Conservation (phyloP, 768 basidiomycete species). For the Russula compacta region DNA sequence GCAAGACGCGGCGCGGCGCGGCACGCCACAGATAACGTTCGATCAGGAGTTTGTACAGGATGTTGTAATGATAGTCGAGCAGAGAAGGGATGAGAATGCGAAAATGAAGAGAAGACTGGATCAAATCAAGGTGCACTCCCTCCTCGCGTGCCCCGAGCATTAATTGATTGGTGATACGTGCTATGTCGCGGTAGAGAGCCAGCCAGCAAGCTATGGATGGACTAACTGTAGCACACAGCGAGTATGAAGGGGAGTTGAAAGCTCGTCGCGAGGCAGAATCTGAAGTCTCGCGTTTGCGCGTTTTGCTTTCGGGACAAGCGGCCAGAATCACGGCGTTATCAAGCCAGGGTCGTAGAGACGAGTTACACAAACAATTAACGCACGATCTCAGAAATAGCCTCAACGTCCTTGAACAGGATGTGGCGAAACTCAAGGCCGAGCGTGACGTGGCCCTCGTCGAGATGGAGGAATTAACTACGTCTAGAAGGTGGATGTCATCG, state of each 20-base stretch:
- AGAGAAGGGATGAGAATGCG: constrained; percentile 47
- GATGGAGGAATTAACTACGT: constrained; percentile 78
- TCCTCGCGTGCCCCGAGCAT: not conserved
- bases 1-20: constrained; percentile 48
- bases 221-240: constrained; percentile 83
- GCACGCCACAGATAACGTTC: constrained; percentile 52
- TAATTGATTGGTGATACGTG: not conserved
- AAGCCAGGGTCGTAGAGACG: constrained; percentile 67
- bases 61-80: constrained; percentile 57
- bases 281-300: constrained; percentile 77
- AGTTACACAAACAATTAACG: constrained; percentile 69
- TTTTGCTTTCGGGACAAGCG: constrained; percentile 83
- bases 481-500: constrained; percentile 48
- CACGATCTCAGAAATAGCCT: constrained; percentile 73
- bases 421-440: constrained; percentile 82
- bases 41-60: constrained; percentile 68
- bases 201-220: constrained; percentile 92
- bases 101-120: constrained; percentile 73
- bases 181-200: constrained; percentile 48
- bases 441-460: constrained; percentile 89
- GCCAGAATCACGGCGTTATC: constrained; percentile 79
- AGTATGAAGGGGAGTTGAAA: constrained; percentile 88
- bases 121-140: constrained; percentile 67
- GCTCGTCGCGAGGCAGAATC: constrained; percentile 86
- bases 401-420: constrained; percentile 69